Percentiles rank a stretch among this genome's conserved stretches.
Conservation (phyloP, 495 filamentous ascomycete species). For the Penicillium odoratum region DNA sequence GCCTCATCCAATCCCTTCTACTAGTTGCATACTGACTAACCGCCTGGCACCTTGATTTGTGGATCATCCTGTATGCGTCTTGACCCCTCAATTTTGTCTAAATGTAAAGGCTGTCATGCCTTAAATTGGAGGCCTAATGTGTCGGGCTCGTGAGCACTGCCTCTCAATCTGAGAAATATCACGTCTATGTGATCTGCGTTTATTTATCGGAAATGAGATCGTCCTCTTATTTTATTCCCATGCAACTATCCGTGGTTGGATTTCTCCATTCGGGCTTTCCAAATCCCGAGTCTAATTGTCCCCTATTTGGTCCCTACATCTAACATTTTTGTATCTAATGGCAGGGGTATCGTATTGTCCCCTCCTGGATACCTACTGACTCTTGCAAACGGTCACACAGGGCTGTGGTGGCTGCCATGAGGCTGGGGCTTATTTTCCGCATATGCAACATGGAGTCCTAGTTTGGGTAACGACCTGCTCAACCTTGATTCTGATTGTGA, state of each 20-base stretch:
- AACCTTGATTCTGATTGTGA: constrained; percentile 11
- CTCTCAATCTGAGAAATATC: constrained; percentile 12
- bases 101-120: constrained; percentile 16
- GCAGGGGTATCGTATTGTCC: background rate
- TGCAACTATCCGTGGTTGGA: constrained; percentile 32
- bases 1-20: constrained; percentile 5
- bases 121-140: constrained; percentile 4
- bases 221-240: constrained; percentile 19
- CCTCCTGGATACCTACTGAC: constrained; percentile 1
- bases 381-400: constrained; percentile 17
- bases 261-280: constrained; percentile 9
- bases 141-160: constrained; percentile 7
- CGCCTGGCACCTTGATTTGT: background rate
- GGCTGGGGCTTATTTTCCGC: constrained; percentile 23
- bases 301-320: background rate
- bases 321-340: background rate
- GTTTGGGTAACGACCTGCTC: constrained; percentile 13
- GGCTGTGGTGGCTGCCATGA: constrained; percentile 30
- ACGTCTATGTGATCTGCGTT: background rate
- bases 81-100: constrained; percentile 8
- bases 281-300: background rate
- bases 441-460: constrained; percentile 12
- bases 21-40: constrained; percentile 19
- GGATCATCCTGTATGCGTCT: constrained; percentile 2
- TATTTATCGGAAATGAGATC: constrained; percentile 20